Base-by-base conservation (phyloP, 345 rosid genomes). In the Populus tremula region DNA sequence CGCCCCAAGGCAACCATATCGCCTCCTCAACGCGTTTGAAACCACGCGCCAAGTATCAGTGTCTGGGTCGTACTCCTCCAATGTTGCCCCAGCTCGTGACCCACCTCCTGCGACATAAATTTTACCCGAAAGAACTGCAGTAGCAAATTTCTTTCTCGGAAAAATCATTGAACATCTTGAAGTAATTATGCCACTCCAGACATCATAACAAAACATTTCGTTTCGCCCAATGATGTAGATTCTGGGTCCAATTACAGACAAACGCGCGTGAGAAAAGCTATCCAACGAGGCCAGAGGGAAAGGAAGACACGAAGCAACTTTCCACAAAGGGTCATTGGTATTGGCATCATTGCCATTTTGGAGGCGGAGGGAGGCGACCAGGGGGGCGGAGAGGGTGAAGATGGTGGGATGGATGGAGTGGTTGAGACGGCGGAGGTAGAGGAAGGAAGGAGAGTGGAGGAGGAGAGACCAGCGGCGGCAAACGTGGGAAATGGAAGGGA, bases 401-500 rank as follows among this genome's bases (percentile, higher is more conserved):
- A 94, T 83, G 56, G 92, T 84, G 78, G 88, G 87, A 20, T 74
- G 88, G 76, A 89, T 85, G 29, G 85, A 86, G 62, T 83, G 79
- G 69, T 66, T 86, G 79, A 80, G 84, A 71, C 94, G 94, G 76
- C 93, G 95, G 85, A 91, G 89, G 72, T 76, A 79, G 83, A 88
- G 76, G 76, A 94, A 93, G 79, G 88, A 82, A 16, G 92, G 83
- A 69, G 91, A 90, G 61, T 81, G 86, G 78, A 94, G 87, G 74
- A 94, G 88, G 75, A 82, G 84, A 73, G 88, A 88, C 98, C 98
- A 94, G 66, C 94, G 97, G 82, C 94, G 95, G 80, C 95, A 93
- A 64, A 93, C 95, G 76, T 79, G 47, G 79, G 92, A 79, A 76
- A 89, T 75, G 54, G 93, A 80, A 20, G 90, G 88, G 79, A 94